These are phyloP conservation scores for Halophytophthora batemanensis DNA, from an alignment of 352 stramenopile genomes.

Conservation along the genomic window DNA sequence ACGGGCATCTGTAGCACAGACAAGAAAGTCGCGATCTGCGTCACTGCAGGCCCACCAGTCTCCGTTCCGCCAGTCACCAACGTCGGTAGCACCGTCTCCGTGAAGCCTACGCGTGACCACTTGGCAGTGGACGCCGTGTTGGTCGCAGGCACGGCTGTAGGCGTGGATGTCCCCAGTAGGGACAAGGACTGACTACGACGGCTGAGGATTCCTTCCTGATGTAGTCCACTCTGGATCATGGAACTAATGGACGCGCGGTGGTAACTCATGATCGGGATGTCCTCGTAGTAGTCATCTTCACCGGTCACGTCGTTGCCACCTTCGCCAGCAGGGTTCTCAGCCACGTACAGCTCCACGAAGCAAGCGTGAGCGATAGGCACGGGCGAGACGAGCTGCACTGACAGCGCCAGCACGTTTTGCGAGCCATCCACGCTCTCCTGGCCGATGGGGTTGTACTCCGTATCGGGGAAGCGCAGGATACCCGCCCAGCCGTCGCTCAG, in stretches of 20 bases:
- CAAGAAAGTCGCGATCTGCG: slow-evolving; percentile 69
- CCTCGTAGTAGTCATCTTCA: slow-evolving; percentile 49
- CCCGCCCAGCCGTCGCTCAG: slow-evolving; percentile 68
- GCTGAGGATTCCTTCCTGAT: slow-evolving; percentile 60
- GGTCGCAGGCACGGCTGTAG: slow-evolving; percentile 26
- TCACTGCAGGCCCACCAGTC: slow-evolving; percentile 20
- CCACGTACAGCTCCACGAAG: slow-evolving; percentile 75
- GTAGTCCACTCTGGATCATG: slow-evolving; percentile 66
- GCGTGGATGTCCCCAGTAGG: slow-evolving; percentile 23
- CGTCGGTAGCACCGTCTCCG: slow-evolving; percentile 72
- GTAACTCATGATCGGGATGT: slow-evolving; percentile 41
- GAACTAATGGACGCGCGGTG: slow-evolving; percentile 69
- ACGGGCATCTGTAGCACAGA: slow-evolving; percentile 77
- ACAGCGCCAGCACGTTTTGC: slow-evolving; percentile 78
- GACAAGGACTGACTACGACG: slow-evolving; percentile 51
- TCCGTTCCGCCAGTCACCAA: slow-evolving; percentile 35
- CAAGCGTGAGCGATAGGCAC: slow-evolving; percentile 64
- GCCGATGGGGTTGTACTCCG: slow-evolving; percentile 64
- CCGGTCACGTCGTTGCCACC: slow-evolving; percentile 48
- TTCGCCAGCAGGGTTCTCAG: slow-evolving; percentile 40
- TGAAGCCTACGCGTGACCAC: slow-evolving; percentile 74
- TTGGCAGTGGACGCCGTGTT: slow-evolving; percentile 27
- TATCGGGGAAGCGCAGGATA: slow-evolving; percentile 71
- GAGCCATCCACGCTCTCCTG: slow-evolving; percentile 50
- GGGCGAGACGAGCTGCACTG: slow-evolving; percentile 61